Percentiles rank a stretch among this genome's conserved stretches.
Evolutionary conservation across 495 filamentous ascomycete species (phyloP).

Genomic region (Opeltia flavorubescens): DNA sequence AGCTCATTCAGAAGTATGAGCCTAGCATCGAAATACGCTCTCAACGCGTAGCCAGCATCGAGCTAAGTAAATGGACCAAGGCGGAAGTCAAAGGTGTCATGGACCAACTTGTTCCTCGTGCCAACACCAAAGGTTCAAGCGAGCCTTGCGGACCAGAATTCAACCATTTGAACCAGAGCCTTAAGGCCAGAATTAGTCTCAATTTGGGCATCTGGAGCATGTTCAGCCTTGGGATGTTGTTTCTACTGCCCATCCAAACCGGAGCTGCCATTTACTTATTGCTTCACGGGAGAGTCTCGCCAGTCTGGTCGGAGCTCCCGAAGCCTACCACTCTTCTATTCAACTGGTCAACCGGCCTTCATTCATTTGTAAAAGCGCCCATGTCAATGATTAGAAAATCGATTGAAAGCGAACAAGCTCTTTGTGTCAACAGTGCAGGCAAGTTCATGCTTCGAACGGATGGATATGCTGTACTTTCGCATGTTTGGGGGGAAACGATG

Average conservation of each 20-base stretch:
- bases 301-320: background rate
- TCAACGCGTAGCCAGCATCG: background rate
- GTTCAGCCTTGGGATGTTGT: background rate
- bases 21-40: background rate
- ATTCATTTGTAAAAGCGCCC: background rate
- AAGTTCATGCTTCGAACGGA: background rate
- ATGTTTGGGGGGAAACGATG: constrained; percentile 5
- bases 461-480: constrained; percentile 2
- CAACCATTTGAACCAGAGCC: background rate
- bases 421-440: constrained; percentile 1
- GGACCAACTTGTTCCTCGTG: constrained; percentile 1
- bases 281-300: background rate
- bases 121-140: background rate
- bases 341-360: background rate
- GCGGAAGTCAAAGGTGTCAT: constrained; percentile 1
- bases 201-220: background rate
- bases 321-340: background rate
- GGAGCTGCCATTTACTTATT: background rate
- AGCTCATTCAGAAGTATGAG: constrained; percentile 1
- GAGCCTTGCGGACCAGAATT: constrained; percentile 1
- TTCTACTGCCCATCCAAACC: background rate
- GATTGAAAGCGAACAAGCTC: constrained; percentile 2
- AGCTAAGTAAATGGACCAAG: constrained; percentile 1
- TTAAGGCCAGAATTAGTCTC: background rate
- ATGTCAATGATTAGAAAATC: background rate